Base-by-base conservation (phyloP, 805 yeast species). In the Suhomyces sp. region DNA sequence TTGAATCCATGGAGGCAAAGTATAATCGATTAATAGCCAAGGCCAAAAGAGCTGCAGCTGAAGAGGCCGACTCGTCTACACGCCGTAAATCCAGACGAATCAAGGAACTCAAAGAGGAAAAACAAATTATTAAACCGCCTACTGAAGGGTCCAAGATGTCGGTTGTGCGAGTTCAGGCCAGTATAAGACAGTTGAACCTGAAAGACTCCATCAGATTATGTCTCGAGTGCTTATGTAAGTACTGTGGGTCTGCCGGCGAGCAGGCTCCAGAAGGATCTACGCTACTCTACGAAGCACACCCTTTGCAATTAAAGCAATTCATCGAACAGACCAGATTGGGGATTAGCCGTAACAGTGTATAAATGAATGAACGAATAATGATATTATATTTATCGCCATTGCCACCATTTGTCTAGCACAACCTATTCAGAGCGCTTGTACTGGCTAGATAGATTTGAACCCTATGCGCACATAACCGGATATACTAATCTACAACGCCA, bases 181-280 rank as follows among this genome's bases (percentile, higher is more conserved):
- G 53, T n/a, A 53, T 66, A 46, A 61, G 56, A 45, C 63, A 59
- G 44, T 61, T 70, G 48, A 69, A 69, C 49, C 57, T 57, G 20
- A 59, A 60, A 46, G 62, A 61, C 17, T 50, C 29, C 6, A 58
- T 71, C 43, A 55, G 57, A 44, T 55, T 70, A 47, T 72, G 77
- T 47, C 56, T 72, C 20, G 66, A 65, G 37, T 72, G 77, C 50
- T 59, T 63, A 25, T 55, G 56, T 21, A 53, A 59, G 46, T 53
- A 59, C 46, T 46, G 37, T 33, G 60, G 64, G 31, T 63, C 12
- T 5, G 17, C 29, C 17, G 58, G 58, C 6, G 60, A 51, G 25
- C 40, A 44, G 22, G 59, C 60, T 6, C 67, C 71, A 1, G 56
- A 53, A 9, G 66, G 63, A 6, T 63, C 69, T 1, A 45, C 44